Conservation (phyloP, 2,329 filamentous ascomycete species). For the Tothia fuscella region DNA sequence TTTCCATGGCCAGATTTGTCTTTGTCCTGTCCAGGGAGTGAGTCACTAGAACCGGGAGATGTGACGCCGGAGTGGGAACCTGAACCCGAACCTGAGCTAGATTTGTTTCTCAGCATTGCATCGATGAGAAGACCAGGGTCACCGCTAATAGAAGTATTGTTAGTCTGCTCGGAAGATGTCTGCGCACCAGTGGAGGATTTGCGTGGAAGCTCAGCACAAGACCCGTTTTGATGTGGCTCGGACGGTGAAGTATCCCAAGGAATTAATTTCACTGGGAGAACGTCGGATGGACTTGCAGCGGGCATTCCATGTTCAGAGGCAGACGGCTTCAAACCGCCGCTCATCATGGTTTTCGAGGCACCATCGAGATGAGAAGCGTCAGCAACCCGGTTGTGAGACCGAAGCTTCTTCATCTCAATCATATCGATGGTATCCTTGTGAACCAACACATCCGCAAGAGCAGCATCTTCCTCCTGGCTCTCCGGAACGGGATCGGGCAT, state of each 20-base stretch:
- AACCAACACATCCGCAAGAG: background rate
- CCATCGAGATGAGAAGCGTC: background rate
- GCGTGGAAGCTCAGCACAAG: constrained; percentile 17
- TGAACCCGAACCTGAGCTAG: background rate
- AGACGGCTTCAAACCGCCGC: too few relatives aligned
- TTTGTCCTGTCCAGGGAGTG: background rate
- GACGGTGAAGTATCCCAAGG: too few relatives aligned
- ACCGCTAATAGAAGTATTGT: background rate
- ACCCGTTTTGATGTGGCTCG: constrained; percentile 25
- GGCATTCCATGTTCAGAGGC: background rate
- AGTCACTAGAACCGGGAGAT: background rate
- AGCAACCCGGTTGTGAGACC: background rate
- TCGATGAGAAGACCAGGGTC: background rate
- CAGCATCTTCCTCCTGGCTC: constrained; percentile 9
- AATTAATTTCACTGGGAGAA: too few relatives aligned
- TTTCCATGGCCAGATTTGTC: constrained; percentile 13
- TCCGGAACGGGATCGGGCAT: constrained; percentile 5
- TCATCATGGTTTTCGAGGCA: constrained; percentile 1
- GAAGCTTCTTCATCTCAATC: constrained; percentile 2
- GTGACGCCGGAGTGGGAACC: background rate
- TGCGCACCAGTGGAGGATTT: background rate
- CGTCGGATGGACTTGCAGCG: constrained; percentile 11
- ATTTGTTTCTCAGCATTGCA: background rate
- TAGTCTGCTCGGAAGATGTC: background rate
- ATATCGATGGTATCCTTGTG: background rate